Percentiles rank a stretch among this genome's conserved stretches.
Conservation (phyloP, 1,284 basidiomycete genomes). For the Puccinia horiana region DNA sequence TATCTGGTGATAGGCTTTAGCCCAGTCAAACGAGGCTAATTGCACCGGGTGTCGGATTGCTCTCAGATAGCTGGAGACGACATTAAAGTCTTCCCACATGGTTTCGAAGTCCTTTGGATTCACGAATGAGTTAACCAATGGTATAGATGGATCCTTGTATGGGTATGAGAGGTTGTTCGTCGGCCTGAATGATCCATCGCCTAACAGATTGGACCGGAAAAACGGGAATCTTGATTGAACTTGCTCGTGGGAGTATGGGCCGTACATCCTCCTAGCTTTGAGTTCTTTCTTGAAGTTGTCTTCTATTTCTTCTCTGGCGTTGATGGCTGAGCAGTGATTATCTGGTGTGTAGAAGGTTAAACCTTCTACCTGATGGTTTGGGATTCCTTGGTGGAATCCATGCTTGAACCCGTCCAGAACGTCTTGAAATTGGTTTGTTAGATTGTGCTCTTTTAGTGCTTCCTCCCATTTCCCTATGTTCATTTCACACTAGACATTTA, state of each 20-base stretch:
- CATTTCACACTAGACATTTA: background rate
- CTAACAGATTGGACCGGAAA: background rate
- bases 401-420: background rate
- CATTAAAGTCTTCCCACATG: constrained; percentile 15
- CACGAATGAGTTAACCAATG: constrained; percentile 8
- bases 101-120: background rate
- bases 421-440: background rate
- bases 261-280: too few species aligned
- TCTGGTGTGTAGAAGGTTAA: too few species aligned
- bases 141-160: background rate
- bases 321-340: too few species aligned
- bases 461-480: background rate
- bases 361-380: too few species aligned
- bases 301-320: too few species aligned
- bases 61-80: background rate
- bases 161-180: constrained; percentile 4
- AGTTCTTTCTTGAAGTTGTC: too few species aligned
- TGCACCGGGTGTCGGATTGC: background rate
- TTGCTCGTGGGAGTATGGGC: too few species aligned
- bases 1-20: too few species aligned
- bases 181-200: background rate
- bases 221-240: too few species aligned
- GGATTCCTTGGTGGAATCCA: too few species aligned
- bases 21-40: constrained; percentile 19
- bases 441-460: background rate